phyloP scores from a whole-genome alignment of 306 rosid genomes.

The Castanea sativa region DNA sequence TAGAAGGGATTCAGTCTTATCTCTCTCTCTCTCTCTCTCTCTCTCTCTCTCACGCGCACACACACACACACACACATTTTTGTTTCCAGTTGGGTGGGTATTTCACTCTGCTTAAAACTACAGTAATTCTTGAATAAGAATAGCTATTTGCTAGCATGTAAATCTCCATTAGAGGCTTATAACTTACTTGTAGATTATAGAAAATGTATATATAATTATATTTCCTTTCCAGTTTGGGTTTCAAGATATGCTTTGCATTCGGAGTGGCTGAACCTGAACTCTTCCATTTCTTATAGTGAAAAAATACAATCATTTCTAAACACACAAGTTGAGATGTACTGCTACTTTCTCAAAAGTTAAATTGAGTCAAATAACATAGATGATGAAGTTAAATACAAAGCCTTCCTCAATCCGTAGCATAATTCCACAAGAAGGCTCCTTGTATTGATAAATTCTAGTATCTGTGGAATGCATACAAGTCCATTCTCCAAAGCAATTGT shows the following conservation, averaged over 20 bases:
- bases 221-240: not conserved
- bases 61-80: not conserved
- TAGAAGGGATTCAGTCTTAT: conserved; percentile 9
- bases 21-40: not conserved
- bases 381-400: not conserved
- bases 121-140: conserved; percentile 11
- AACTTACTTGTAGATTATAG: conserved; percentile 2
- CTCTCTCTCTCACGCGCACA: not conserved
- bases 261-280: not conserved
- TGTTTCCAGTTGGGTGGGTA: conserved; percentile 18
- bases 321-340: too few species aligned
- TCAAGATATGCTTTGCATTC: not conserved
- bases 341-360: too few species aligned
- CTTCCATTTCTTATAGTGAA: not conserved
- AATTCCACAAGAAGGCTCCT: not conserved
- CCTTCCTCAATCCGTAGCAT: not conserved
- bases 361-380: not conserved
- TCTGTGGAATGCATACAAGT: not conserved
- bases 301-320: not conserved
- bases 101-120: conserved; percentile 10
- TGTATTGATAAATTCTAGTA: not conserved
- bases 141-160: conserved; percentile 31
- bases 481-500: not conserved
- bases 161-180: conserved; percentile 9
- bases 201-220: not conserved